Conservation (phyloP, 2,329 filamentous ascomycete genomes). For the Elsinoe arachidis region DNA sequence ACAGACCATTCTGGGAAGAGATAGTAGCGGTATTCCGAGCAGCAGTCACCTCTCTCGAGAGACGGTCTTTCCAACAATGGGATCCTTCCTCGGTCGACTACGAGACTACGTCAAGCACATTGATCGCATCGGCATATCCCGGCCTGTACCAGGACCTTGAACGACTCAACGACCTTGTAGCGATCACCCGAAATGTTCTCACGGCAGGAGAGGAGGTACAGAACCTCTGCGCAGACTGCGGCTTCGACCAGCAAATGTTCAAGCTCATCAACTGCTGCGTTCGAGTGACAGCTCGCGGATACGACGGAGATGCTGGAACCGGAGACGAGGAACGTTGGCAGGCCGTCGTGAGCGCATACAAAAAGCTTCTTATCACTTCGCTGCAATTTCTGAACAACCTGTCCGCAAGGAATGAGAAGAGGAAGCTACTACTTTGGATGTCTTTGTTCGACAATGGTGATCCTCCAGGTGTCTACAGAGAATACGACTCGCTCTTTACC, state of each 20-base stretch:
- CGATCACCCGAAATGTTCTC: conserved; percentile 53
- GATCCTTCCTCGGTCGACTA: conserved; percentile 49
- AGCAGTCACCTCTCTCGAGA: conserved; percentile 53
- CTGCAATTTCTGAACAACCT: conserved; percentile 61
- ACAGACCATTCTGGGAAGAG: conserved; percentile 51
- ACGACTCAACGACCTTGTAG: conserved; percentile 52
- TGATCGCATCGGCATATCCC: conserved; percentile 53
- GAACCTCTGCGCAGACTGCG: conserved; percentile 51
- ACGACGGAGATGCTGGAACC: conserved; percentile 54
- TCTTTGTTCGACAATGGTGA: conserved; percentile 47
- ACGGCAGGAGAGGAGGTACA: conserved; percentile 53
- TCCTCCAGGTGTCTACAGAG: background rate
- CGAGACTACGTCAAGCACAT: conserved; percentile 49
- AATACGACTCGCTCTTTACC: background rate
- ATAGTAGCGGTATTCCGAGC: conserved; percentile 49
- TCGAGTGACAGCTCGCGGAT: conserved; percentile 54
- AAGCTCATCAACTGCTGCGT: conserved; percentile 56
- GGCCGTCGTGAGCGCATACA: conserved; percentile 56
- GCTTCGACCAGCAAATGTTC: conserved; percentile 54
- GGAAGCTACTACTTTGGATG: conserved; percentile 57
- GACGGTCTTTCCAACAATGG: conserved; percentile 53
- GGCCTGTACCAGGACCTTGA: conserved; percentile 54
- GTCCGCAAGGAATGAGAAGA: conserved; percentile 56
- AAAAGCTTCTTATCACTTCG: conserved; percentile 56
- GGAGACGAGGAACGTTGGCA: conserved; percentile 58